phyloP scores from a whole-genome alignment of 805 yeast genomes.

The Pichia membranifaciens region DNA sequence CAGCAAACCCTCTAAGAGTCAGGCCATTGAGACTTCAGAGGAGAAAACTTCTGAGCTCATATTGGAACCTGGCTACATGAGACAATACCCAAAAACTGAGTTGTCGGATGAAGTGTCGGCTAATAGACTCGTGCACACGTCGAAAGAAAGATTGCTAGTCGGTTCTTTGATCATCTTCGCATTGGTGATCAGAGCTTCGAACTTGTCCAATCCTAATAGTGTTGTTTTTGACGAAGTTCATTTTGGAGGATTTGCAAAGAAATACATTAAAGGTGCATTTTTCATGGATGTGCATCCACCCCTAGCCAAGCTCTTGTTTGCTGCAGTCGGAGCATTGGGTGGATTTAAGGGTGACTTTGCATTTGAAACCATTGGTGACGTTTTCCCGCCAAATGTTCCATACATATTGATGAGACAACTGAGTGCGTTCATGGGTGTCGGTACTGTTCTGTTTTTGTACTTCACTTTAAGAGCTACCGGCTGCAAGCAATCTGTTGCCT shows the following conservation, averaged over 20 bases:
- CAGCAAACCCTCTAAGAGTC: slow-evolving; percentile 8
- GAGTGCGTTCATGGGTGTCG: slow-evolving; percentile 63
- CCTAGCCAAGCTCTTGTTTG: slow-evolving; percentile 72
- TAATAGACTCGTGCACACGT: slow-evolving; percentile 35
- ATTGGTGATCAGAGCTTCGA: slow-evolving; percentile 50
- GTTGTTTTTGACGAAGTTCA: slow-evolving; percentile 98
- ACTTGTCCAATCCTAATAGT: slow-evolving; percentile 62
- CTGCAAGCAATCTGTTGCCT: slow-evolving; percentile 57
- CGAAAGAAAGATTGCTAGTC: slow-evolving; percentile 37
- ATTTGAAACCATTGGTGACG: slow-evolving; percentile 61
- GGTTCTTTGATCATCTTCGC: slow-evolving; percentile 41
- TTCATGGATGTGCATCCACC: slow-evolving; percentile 92
- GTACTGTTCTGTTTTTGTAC: slow-evolving; percentile 59
- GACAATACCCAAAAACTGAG: slow-evolving; percentile 51
- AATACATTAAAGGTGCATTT: slow-evolving; percentile 66
- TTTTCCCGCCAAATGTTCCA: slow-evolving; percentile 54
- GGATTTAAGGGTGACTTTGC: slow-evolving; percentile 70
- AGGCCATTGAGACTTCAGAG: slow-evolving; percentile 3
- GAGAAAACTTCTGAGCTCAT: slow-evolving; percentile 38
- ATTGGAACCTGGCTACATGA: slow-evolving; percentile 42
- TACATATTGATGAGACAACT: slow-evolving; percentile 64
- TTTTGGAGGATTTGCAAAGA: slow-evolving; percentile 94
- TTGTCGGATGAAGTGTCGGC: slow-evolving; percentile 37
- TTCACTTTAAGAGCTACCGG: slow-evolving; percentile 69
- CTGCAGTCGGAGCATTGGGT: slow-evolving; percentile 59